Evolutionary conservation across 192 early-diverging fungal species (phyloP).

Genomic region (Mortierella hygrophila): DNA sequence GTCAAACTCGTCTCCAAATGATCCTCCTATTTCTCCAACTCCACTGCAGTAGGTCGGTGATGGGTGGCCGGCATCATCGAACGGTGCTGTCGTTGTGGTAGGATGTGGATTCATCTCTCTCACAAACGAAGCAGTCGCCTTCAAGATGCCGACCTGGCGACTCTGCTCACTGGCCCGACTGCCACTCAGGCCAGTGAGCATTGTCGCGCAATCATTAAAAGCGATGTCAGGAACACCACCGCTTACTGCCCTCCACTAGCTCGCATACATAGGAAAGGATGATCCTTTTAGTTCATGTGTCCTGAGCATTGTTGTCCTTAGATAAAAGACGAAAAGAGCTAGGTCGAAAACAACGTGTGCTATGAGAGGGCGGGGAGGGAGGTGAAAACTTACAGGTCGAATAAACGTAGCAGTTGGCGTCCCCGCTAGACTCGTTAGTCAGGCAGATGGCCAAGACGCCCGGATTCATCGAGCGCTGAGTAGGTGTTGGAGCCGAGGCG

Average conservation of each 20-base stretch:
- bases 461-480: neutral
- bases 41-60: neutral
- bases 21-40: slow-evolving; percentile 14
- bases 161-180: slow-evolving; percentile 42
- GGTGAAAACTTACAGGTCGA: slow-evolving; percentile 47
- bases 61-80: slow-evolving; percentile 22
- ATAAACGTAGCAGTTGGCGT: slow-evolving; percentile 37
- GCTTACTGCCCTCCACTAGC: slow-evolving; percentile 53
- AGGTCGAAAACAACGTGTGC: neutral
- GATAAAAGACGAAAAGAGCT: neutral
- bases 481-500: slow-evolving; percentile 17
- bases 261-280: neutral
- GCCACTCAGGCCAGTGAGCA: slow-evolving; percentile 52
- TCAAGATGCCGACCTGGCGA: slow-evolving; percentile 43
- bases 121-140: slow-evolving; percentile 31
- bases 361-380: no score
- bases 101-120: slow-evolving; percentile 42
- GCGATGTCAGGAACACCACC: slow-evolving; percentile 53
- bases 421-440: slow-evolving; percentile 38
- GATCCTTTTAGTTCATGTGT: neutral
- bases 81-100: neutral
- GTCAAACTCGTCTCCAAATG: slow-evolving; percentile 1
- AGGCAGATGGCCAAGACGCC: slow-evolving; percentile 40
- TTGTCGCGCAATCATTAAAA: slow-evolving; percentile 56
- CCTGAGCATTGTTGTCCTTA: neutral